Base-by-base conservation (phyloP, 2,329 filamentous ascomycete species). In the Fusarium luffae region DNA sequence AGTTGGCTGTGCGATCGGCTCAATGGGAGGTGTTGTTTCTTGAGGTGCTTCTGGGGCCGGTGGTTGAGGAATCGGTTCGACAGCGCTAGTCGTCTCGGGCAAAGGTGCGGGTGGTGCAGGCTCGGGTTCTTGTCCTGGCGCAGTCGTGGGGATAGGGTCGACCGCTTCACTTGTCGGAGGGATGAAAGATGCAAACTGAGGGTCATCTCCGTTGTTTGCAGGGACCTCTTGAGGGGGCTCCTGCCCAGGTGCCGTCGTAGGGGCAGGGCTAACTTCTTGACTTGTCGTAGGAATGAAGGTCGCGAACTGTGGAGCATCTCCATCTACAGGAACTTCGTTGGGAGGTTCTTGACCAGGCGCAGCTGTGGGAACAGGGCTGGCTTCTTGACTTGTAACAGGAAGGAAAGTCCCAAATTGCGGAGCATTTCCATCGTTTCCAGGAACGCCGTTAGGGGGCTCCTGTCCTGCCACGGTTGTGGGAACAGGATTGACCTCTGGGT, bases 381-480 rank as follows among this genome's bases (percentile, higher is more conserved):
- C 34, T 37, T 51, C 65, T 30, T 69, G 64, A 10, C 42, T 69
- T 44, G 62, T 52, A 44, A 54, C 46, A 11, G 56, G 37, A 43
- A 71, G 57, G 44, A 71, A 62, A 23, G 68, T 69, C 43, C 68
- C 68, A 49, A 71, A 71, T 7, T 57, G 41, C 11, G 68, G 68
- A 32, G 44, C 28, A 21, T 51, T 54, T 37, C 54, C 66, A 42
- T 69, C 56, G 27, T 19, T 40, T 25, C 47, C 47, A 46, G 52
- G 43, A 40, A 54, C 64, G 13, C 27, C 48, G 11, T 50, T 34
- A 25, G 30, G 18, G 44, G 54, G 49, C 13, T 61, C 64, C 56
- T 52, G 56, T 37, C 40, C 49, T 47, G 60, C 47, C 44, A 47
- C 48, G 41, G 54, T 58, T 6, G 68, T 71, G 48, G 68, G 47